Percentiles rank a stretch among this genome's conserved stretches.
Conservation (phyloP, 805 yeast genomes). For the Candida glaebosa region DNA sequence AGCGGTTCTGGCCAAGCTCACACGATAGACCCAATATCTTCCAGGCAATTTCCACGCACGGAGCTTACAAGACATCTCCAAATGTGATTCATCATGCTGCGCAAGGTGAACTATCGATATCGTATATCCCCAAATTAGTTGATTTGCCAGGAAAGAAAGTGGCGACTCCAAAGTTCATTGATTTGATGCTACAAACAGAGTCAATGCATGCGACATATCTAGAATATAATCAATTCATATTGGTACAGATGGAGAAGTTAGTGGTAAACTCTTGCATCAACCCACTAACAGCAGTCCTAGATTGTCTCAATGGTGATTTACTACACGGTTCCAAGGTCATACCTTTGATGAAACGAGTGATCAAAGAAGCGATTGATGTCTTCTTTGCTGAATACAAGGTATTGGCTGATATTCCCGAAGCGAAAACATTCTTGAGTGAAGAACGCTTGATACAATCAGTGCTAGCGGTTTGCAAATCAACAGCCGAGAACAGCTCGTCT, state of each 20-base stretch:
- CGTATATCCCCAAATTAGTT: slow-evolving; percentile 47
- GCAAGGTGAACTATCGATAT: slow-evolving; percentile 56
- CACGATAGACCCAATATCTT: slow-evolving; percentile 52
- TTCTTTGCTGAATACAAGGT: slow-evolving; percentile 29
- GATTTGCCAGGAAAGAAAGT: slow-evolving; percentile 11
- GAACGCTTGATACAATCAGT: slow-evolving; percentile 33
- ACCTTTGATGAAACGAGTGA: slow-evolving; percentile 36
- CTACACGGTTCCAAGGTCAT: slow-evolving; percentile 33
- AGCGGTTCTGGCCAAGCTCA: slow-evolving; percentile 49
- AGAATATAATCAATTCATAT: slow-evolving; percentile 42
- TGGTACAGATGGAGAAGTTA: slow-evolving; percentile 68
- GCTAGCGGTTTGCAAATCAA: slow-evolving; percentile 24
- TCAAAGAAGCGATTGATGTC: slow-evolving; percentile 44
- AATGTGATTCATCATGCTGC: slow-evolving; percentile 60
- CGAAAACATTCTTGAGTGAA: slow-evolving; percentile 25
- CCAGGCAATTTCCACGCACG: slow-evolving; percentile 83
- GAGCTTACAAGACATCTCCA: slow-evolving; percentile 53
- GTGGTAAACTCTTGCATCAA: slow-evolving; percentile 81
- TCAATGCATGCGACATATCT: slow-evolving; percentile 25
- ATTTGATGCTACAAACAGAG: slow-evolving; percentile 18
- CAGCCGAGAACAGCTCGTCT: slow-evolving; percentile 61
- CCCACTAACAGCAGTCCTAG: slow-evolving; percentile 73
- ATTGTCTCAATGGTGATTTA: slow-evolving; percentile 76
- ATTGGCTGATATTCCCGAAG: slow-evolving; percentile 26
- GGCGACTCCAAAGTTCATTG: slow-evolving; percentile 18